A percentile compares a stretch with the other conserved stretches of the same genome.
phyloP scores from a whole-genome alignment of 2,329 filamentous ascomycete genomes.

The Neofusicoccum cordaticola region DNA sequence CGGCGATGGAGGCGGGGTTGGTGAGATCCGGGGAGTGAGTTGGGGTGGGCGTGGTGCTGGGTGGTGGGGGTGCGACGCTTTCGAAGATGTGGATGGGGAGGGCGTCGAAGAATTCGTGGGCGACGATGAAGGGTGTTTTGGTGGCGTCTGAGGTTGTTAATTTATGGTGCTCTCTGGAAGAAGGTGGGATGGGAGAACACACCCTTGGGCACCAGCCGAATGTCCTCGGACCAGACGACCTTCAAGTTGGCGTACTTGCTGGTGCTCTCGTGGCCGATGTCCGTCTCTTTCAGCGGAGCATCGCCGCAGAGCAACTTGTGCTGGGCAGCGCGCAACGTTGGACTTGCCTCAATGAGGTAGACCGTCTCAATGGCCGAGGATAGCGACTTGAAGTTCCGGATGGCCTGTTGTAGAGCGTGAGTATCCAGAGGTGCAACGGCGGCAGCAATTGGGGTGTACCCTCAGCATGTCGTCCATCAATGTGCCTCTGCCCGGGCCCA shows the following conservation, averaged over 20 bases:
- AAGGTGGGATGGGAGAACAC: conserved; percentile 25
- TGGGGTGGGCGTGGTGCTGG: conserved; percentile 39
- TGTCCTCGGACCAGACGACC: conserved; percentile 88
- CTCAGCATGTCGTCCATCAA: conserved; percentile 95
- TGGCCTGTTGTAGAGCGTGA: conserved; percentile 56
- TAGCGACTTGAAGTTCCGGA: conserved; percentile 78
- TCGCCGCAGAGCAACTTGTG: conserved; percentile 78
- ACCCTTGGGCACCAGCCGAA: conserved; percentile 75
- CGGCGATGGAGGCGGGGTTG: conserved; percentile 40
- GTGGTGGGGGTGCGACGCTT: conserved; percentile 54
- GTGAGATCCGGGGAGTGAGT: conserved; percentile 38
- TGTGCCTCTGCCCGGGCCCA: conserved; percentile 90
- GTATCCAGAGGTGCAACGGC: background rate
- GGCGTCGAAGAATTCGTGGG: conserved; percentile 98
- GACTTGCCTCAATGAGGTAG: conserved; percentile 92
- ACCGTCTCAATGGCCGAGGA: conserved; percentile 76
- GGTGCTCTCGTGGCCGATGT: conserved; percentile 69
- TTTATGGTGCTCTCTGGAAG: conserved; percentile 1
- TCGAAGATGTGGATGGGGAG: conserved; percentile 95
- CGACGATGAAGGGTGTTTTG: conserved; percentile 86
- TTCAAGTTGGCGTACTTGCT: conserved; percentile 64
- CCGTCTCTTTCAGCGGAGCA: conserved; percentile 64
- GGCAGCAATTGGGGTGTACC: conserved; percentile 49
- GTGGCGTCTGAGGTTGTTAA: conserved; percentile 51
- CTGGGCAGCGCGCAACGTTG: conserved; percentile 72